Conservation (phyloP, 1,139 yeast species). For the Casaregolazyma lundiana region DNA sequence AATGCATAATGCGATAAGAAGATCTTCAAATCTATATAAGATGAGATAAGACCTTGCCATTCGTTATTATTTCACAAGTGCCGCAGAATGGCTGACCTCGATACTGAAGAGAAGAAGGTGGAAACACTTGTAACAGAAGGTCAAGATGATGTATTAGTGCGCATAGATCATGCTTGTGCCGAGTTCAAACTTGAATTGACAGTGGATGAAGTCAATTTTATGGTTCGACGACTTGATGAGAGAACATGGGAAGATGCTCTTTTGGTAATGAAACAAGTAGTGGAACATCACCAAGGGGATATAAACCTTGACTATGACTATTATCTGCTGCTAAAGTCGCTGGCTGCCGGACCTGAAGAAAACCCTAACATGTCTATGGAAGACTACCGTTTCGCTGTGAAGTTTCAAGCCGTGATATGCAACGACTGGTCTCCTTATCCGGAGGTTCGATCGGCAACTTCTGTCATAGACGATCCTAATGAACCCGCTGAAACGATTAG, state of each 20-base stretch:
- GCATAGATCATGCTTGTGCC: conserved; percentile 9
- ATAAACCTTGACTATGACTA: conserved; percentile 44
- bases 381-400: conserved; percentile 31
- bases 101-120: background rate
- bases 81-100: background rate
- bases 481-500: conserved; percentile 43
- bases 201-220: conserved; percentile 23
- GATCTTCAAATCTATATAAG: too few relatives aligned
- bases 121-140: background rate
- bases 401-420: conserved; percentile 38
- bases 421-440: conserved; percentile 48
- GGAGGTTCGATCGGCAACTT: conserved; percentile 44
- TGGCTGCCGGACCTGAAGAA: conserved; percentile 23
- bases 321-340: conserved; percentile 28
- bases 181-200: conserved; percentile 8
- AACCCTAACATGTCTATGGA: conserved; percentile 8
- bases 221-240: conserved; percentile 38
- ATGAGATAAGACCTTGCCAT: too few relatives aligned
- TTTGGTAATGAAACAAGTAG: conserved; percentile 38
- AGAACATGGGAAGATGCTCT: conserved; percentile 38
- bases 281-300: conserved; percentile 44
- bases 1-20: too few relatives aligned
- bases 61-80: too few relatives aligned
- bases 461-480: conserved; percentile 41
- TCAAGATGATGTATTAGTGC: conserved; percentile 1